These are phyloP conservation scores for Trypanosoma brucei DNA, from an alignment of 208 protist genomes.

Conservation along the genomic window DNA sequence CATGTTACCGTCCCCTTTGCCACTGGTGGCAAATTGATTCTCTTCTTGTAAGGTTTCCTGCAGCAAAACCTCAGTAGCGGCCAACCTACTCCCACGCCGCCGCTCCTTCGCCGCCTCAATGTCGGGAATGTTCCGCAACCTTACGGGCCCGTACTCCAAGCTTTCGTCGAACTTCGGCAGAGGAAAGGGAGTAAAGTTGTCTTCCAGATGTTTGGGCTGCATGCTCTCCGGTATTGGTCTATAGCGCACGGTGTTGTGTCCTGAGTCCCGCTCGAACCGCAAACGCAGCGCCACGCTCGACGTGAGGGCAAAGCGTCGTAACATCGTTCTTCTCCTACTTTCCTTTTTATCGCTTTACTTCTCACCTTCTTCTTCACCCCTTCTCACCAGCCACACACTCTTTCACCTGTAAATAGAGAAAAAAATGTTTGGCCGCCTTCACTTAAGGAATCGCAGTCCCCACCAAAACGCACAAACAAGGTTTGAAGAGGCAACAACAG, in stretches of 20 bases:
- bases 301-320: conserved; percentile 13
- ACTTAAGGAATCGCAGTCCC: neutral
- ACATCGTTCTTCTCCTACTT: conserved; percentile 1
- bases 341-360: conserved; percentile 10
- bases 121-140: conserved; percentile 74
- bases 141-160: conserved; percentile 76
- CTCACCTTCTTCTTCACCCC: neutral
- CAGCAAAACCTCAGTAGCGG: conserved; percentile 9
- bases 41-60: neutral
- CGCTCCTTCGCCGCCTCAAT: conserved; percentile 40
- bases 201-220: conserved; percentile 48
- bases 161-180: conserved; percentile 75
- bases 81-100: conserved; percentile 21
- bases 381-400: neutral
- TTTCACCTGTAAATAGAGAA: no score
- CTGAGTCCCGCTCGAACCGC: conserved; percentile 18
- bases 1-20: neutral
- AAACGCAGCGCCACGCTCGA: conserved; percentile 10
- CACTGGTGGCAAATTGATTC: neutral
- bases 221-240: conserved; percentile 54
- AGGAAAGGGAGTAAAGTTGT: conserved; percentile 80
- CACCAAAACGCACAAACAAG: neutral
- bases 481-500: neutral
- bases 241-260: conserved; percentile 10
- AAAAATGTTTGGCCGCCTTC: neutral